phyloP scores from a whole-genome alignment of 306 rosid genomes.

The Sicyos baderoa region DNA sequence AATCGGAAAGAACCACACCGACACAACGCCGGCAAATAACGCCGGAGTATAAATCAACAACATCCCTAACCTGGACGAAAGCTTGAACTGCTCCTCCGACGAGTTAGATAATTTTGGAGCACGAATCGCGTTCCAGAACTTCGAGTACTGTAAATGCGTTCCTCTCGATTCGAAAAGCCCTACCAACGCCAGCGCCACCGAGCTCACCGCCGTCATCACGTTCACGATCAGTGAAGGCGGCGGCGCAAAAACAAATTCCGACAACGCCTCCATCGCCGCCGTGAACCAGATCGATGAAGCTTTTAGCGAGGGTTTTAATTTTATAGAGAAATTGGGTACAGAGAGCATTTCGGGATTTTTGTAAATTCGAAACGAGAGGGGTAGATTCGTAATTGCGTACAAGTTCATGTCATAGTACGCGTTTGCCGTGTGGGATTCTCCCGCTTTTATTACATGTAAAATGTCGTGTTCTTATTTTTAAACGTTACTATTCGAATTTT shows the following conservation, averaged over 20 bases:
- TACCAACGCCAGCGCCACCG: slow-evolving; percentile 7
- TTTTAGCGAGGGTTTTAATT: no score
- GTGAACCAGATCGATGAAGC: background rate
- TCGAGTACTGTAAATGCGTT: slow-evolving; percentile 57
- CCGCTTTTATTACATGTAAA: no score
- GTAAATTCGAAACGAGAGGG: no score
- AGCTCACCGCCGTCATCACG: slow-evolving; percentile 35
- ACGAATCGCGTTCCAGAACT: slow-evolving; percentile 31
- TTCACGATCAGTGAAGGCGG: no score
- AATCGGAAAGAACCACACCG: slow-evolving; percentile 32
- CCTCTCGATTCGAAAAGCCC: slow-evolving; percentile 50
- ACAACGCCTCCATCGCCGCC: slow-evolving; percentile 14
- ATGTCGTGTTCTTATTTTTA: no score
- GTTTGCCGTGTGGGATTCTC: no score
- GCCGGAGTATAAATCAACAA: slow-evolving; percentile 52
- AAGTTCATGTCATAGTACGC: no score
- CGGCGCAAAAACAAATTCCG: background rate
- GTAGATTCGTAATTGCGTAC: no score
- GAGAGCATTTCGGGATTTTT: no score
- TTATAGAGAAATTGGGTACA: no score
- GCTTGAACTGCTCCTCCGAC: slow-evolving; percentile 6
- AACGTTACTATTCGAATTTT: no score
- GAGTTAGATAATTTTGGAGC: background rate
- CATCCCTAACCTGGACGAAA: slow-evolving; percentile 54
- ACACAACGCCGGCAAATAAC: slow-evolving; percentile 38